A percentile compares a stretch with the other conserved stretches of the same genome.
Evolutionary conservation across 75 land plant genomes (phyloP).

Genomic region (Pinus albicaulis): DNA sequence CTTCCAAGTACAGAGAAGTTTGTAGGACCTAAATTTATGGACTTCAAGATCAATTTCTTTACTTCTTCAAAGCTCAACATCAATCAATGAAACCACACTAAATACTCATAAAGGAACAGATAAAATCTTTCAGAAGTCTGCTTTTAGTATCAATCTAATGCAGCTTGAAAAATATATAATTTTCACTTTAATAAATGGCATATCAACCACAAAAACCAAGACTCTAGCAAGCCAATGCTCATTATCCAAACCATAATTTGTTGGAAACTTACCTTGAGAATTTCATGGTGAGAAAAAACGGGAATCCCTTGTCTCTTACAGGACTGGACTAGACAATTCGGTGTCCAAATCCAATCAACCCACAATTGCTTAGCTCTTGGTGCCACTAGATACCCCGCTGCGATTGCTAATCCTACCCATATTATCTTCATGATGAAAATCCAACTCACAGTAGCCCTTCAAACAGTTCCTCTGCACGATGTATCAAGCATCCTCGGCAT

Average conservation of each 20-base stretch:
- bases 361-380: background rate
- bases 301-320: slow-evolving; percentile 7
- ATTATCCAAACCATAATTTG: no score
- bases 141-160: background rate
- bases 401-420: slow-evolving; percentile 1
- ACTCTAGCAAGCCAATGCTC: background rate
- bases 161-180: background rate
- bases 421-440: background rate
- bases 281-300: background rate
- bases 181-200: background rate
- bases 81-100: no score
- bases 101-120: no score
- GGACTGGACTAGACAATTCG: background rate
- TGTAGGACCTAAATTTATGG: no score
- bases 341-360: slow-evolving; percentile 10
- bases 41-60: no score
- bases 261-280: background rate
- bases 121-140: no score
- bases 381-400: background rate
- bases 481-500: no score
- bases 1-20: no score
- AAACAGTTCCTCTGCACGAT: no score
- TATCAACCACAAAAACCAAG: background rate
- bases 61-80: no score
- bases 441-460: background rate